These are phyloP conservation scores for Nemania bipapillata DNA, from an alignment of 2,329 filamentous ascomycete species.

Conservation along the genomic window DNA sequence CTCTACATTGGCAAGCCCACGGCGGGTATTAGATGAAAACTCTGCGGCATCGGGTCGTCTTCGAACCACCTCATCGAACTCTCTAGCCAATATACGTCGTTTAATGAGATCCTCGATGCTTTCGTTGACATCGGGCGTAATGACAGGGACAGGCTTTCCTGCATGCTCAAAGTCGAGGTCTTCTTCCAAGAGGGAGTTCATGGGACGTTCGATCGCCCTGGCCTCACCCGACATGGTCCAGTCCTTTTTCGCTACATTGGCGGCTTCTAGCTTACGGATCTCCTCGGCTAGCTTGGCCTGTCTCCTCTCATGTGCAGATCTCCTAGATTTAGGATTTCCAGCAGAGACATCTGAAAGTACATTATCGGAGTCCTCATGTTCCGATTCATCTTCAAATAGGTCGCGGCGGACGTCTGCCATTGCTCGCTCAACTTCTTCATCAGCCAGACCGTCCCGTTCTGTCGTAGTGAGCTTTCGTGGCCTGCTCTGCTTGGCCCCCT, in stretches of 20 bases:
- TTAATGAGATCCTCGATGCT: constrained; percentile 95
- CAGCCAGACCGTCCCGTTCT: constrained; percentile 59
- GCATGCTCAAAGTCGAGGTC: constrained; percentile 95
- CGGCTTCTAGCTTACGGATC: constrained; percentile 89
- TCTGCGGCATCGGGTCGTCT: constrained; percentile 79
- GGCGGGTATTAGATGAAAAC: constrained; percentile 67
- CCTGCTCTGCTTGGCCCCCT: constrained; percentile 68
- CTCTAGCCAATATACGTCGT: constrained; percentile 84
- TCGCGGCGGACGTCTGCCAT: constrained; percentile 90
- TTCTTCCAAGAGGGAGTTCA: constrained; percentile 93
- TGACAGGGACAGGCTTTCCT: constrained; percentile 93
- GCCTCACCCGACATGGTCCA: constrained; percentile 94
- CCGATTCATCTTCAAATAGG: constrained; percentile 83
- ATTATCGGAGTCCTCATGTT: constrained; percentile 71
- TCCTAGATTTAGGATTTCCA: constrained; percentile 75
- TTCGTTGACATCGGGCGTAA: constrained; percentile 90
- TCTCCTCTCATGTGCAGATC: constrained; percentile 85
- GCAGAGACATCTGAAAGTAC: constrained; percentile 73
- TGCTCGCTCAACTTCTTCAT: constrained; percentile 79
- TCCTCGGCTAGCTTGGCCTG: constrained; percentile 88
- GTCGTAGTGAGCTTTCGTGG: constrained; percentile 56
- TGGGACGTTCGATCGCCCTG: constrained; percentile 79
- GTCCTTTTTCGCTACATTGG: constrained; percentile 86
- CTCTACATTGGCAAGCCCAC: constrained; percentile 82
- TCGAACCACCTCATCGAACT: constrained; percentile 91